Base-by-base conservation (phyloP, 805 yeast genomes). In the Naumovozyma baii region DNA sequence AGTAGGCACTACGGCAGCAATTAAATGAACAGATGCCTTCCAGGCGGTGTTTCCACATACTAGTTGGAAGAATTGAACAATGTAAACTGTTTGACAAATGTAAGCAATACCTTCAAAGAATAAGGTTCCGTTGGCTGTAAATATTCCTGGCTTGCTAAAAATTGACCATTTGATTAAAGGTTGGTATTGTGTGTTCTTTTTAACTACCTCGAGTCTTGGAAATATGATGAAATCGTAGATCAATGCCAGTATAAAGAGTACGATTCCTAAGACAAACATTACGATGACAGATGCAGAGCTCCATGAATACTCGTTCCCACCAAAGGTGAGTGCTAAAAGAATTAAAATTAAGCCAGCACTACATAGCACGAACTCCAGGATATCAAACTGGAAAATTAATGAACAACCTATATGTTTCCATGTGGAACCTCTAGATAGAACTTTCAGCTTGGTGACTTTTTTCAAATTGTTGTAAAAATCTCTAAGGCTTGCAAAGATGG, bases 231-330 rank as follows among this genome's bases (percentile, higher is more conserved):
- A 50, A 34, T 80, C 83, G 20, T 72, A 64, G 2, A 74, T 17
- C 7, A 76, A 29, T 40, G 80, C 78, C 0, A 52, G 43, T 1
- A 68, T 42, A 17, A 72, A 61, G 18, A 66, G 58, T 0, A 55
- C 39, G 1, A 64, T 70, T 18, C 79, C 78, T 30, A 72, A 44
- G 3, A 59, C 54, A 31, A 74, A 52, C 57, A 70, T 57, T 5
- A 60, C 39, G 10, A 74, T 68, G 13, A 66, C 65, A 16, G 61
- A 42, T 2, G 69, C 55, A 12, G 70, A 70, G 47, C 67, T 48
- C 87, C 87, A 81, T 0, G 63, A 54, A 51, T 68, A 77, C 9
- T 70, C 61, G 7, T 72, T 61, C 2, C 85, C 85, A 28, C 85
- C 86, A 34, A 51, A 51, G 4, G 58, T 54, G 17, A 55, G 34